phyloP scores from a whole-genome alignment of 768 basidiomycete species.

The Leccinum sublutescens region DNA sequence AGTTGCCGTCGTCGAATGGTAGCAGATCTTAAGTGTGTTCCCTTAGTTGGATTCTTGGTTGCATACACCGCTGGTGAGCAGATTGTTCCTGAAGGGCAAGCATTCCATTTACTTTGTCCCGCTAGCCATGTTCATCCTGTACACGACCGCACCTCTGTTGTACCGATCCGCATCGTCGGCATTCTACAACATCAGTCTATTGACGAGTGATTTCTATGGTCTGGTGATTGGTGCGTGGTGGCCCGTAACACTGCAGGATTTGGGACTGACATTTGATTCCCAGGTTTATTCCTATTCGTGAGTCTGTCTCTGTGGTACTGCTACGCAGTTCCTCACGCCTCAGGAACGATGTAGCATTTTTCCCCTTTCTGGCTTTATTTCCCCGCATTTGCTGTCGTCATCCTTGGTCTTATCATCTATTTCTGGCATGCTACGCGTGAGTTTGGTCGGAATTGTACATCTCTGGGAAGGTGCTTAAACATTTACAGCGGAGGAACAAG shows the following conservation, averaged over 20 bases:
- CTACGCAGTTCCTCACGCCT: constrained; percentile 6
- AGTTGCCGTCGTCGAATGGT: constrained; percentile 26
- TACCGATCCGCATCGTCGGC: constrained; percentile 85
- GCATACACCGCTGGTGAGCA: constrained; percentile 46
- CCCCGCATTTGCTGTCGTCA: constrained; percentile 67
- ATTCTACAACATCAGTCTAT: constrained; percentile 79
- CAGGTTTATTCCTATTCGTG: constrained; percentile 55
- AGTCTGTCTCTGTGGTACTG: constrained; percentile 15
- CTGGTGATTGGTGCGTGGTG: constrained; percentile 60
- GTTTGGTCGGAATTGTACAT: constrained; percentile 29
- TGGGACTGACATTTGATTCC: constrained; percentile 3
- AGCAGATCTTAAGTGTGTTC: not conserved
- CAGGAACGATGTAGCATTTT: constrained; percentile 56
- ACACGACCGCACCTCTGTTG: constrained; percentile 81
- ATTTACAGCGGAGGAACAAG: constrained; percentile 68
- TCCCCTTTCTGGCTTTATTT: constrained; percentile 89
- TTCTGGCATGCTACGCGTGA: constrained; percentile 84
- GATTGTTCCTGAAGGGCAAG: not conserved
- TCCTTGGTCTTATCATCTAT: constrained; percentile 74
- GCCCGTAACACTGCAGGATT: not conserved
- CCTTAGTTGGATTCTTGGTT: constrained; percentile 49
- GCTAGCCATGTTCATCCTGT: constrained; percentile 77
- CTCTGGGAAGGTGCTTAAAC: constrained; percentile 6
- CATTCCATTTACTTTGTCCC: not conserved
- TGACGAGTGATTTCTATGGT: constrained; percentile 89